Conservation (phyloP, 257 asterid species). For the Lantana camara region DNA sequence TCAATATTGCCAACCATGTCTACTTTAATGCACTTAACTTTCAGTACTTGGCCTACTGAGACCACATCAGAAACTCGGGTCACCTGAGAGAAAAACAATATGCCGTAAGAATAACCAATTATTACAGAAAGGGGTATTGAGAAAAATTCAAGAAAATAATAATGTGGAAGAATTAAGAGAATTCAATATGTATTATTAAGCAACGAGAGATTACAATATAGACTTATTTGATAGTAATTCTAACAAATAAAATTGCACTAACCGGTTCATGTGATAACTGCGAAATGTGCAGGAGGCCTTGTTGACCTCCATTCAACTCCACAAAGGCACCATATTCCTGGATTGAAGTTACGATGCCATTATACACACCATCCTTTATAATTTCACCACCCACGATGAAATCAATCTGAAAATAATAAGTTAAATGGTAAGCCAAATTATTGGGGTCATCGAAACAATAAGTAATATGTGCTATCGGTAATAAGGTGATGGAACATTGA, state of each 20-base stretch:
- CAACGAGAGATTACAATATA: too few species aligned
- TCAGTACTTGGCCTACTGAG: slow-evolving; percentile 76
- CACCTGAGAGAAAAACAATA: slow-evolving; percentile 54
- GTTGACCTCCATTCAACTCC: slow-evolving; percentile 97
- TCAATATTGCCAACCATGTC: slow-evolving; percentile 87
- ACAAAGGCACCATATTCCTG: slow-evolving; percentile 98
- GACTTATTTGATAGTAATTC: not conserved
- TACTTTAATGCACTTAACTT: slow-evolving; percentile 84
- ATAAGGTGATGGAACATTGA: slow-evolving; percentile 1
- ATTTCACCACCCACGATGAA: slow-evolving; percentile 84
- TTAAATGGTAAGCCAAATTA: slow-evolving; percentile 11
- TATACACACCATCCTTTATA: slow-evolving; percentile 77
- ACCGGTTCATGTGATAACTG: slow-evolving; percentile 90
- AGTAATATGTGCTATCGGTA: slow-evolving; percentile 3
- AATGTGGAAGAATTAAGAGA: too few species aligned
- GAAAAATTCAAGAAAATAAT: not conserved
- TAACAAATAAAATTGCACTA: slow-evolving; percentile 19
- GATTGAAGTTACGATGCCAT: slow-evolving; percentile 74
- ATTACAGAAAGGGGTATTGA: too few species aligned
- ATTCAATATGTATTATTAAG: too few species aligned
- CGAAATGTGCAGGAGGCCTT: slow-evolving; percentile 91
- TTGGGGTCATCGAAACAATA: slow-evolving; percentile 16
- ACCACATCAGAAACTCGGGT: slow-evolving; percentile 75
- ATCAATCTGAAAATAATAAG: slow-evolving; percentile 63
- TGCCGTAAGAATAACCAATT: slow-evolving; percentile 24